Percentiles rank a stretch among this genome's conserved stretches.
Evolutionary conservation across 768 basidiomycete genomes (phyloP).

Genomic region (Lactarius pseudohatsudake): DNA sequence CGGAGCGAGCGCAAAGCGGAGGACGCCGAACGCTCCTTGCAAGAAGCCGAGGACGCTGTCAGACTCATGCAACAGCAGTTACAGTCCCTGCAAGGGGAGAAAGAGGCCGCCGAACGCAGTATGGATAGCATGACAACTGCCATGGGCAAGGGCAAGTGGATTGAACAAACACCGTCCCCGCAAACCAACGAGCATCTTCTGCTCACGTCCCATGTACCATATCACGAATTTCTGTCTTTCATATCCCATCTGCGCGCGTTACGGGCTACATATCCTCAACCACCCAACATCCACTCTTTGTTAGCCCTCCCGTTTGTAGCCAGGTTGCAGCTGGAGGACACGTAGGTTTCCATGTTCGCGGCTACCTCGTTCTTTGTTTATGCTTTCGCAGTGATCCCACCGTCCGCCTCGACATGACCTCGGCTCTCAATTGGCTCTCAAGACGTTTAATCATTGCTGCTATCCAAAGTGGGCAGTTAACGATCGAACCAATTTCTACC

Average conservation of each 20-base stretch:
- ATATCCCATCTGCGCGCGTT: constrained; percentile 72
- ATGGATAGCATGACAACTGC: constrained; percentile 48
- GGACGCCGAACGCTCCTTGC: constrained; percentile 73
- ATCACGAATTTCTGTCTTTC: constrained; percentile 78
- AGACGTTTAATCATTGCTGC: constrained; percentile 80
- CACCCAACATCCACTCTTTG: constrained; percentile 73
- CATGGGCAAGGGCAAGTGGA: constrained; percentile 73
- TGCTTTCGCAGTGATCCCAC: constrained; percentile 73
- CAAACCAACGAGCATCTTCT: constrained; percentile 43
- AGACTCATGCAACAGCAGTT: constrained; percentile 81
- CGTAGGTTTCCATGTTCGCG: constrained; percentile 55
- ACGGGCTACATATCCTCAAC: constrained; percentile 56
- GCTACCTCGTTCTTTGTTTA: constrained; percentile 28
- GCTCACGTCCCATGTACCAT: constrained; percentile 69
- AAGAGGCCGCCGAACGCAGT: constrained; percentile 57
- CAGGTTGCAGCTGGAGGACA: constrained; percentile 76
- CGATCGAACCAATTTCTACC: constrained; percentile 81
- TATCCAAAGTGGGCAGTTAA: constrained; percentile 83
- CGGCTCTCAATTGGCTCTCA: constrained; percentile 92
- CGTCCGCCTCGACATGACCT: constrained; percentile 88
- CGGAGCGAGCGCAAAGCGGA: constrained; percentile 72
- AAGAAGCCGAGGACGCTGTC: constrained; percentile 84
- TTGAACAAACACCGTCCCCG: constrained; percentile 41
- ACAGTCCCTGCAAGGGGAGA: constrained; percentile 69
- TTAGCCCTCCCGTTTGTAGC: constrained; percentile 76